These are phyloP conservation scores for Hypoxylon sp. DNA, from an alignment of 2,329 filamentous ascomycete genomes.

Conservation along the genomic window DNA sequence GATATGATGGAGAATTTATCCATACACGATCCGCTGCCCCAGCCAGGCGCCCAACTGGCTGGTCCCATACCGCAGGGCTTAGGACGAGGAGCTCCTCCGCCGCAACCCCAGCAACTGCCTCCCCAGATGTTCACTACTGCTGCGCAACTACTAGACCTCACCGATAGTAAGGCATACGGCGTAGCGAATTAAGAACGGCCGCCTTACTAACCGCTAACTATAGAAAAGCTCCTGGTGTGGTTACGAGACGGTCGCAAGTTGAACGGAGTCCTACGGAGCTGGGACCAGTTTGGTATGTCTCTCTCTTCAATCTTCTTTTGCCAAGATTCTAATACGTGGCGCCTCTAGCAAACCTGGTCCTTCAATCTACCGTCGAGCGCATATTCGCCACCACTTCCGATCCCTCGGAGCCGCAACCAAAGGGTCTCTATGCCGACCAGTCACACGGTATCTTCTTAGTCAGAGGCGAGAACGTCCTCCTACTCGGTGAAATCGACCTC, in stretches of 20 bases:
- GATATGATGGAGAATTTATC: slow-evolving; percentile 69
- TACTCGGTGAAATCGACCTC: slow-evolving; percentile 96
- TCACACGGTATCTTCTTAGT: slow-evolving; percentile 90
- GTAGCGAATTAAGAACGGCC: slow-evolving; percentile 6
- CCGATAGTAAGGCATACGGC: slow-evolving; percentile 82
- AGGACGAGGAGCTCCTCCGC: slow-evolving; percentile 54
- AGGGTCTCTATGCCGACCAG: slow-evolving; percentile 84
- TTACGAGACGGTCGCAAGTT: slow-evolving; percentile 95
- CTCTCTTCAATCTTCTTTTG: not conserved
- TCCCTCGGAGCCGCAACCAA: slow-evolving; percentile 54
- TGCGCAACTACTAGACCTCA: slow-evolving; percentile 93
- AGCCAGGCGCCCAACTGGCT: slow-evolving; percentile 58
- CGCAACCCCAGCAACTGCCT: slow-evolving; percentile 75
- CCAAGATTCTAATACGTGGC: slow-evolving; percentile 25
- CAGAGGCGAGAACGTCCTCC: slow-evolving; percentile 94
- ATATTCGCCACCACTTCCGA: slow-evolving; percentile 72
- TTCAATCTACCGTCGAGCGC: slow-evolving; percentile 92
- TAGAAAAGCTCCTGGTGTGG: slow-evolving; percentile 95
- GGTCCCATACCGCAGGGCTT: slow-evolving; percentile 54
- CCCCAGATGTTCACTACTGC: slow-evolving; percentile 99
- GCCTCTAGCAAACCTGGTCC: slow-evolving; percentile 85
- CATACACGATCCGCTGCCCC: slow-evolving; percentile 65
- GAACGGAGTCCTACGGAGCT: slow-evolving; percentile 91
- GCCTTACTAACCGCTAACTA: slow-evolving; percentile 49
- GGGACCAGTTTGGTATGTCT: slow-evolving; percentile 94